Evolutionary conservation across 495 filamentous ascomycete species (phyloP), one percentile per base, ranked within the genome.

Genomic region (Parathielavia appendiculata): DNA sequence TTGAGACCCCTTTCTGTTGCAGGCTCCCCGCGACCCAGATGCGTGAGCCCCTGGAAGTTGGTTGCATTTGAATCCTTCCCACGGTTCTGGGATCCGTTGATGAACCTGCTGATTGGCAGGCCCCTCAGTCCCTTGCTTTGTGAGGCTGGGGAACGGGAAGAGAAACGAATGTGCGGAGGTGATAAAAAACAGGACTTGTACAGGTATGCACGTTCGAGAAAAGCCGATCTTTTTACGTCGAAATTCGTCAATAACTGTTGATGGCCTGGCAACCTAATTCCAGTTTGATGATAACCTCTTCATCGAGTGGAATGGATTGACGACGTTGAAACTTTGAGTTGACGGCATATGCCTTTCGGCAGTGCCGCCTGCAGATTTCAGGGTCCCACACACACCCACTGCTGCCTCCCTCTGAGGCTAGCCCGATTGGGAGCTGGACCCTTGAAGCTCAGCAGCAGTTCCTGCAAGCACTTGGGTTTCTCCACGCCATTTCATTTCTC

Each of bases 51-150:
- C 44, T 40, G 35, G 19, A 50, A n/a, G 17, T 32, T 36, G 57
- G 41, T 49, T 58, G 58, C 51, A 58, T 55, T 51, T 41, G 59
- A 54, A 57, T 50, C 60, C 51, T 49, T 62, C 54, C 65, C 65
- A 66, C 39, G 26, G 45, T 58, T 46, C 56, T 64, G 63, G 67
- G 59, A 57, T 45, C 46, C 38, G 48, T 63, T 68, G 65, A 69
- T 47, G 40, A 56, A 34, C 17, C 20, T 40, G 13, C 26, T 62
- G 56, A 70, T 70, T 70, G 65, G 67, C 38, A 43, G 23, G 39
- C 48, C 35, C 17, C 36, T 23, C 4, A 12, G 13, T 6, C 13
- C 17, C 49, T 41, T 60, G 53, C 46, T 4, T 46, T 36, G 22
- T 41, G 13, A 35, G 38, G 46, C 48, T 36, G 22, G 20, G 23